Conservation (phyloP, 441 rosid species). For the Gossypium gossypioides region DNA sequence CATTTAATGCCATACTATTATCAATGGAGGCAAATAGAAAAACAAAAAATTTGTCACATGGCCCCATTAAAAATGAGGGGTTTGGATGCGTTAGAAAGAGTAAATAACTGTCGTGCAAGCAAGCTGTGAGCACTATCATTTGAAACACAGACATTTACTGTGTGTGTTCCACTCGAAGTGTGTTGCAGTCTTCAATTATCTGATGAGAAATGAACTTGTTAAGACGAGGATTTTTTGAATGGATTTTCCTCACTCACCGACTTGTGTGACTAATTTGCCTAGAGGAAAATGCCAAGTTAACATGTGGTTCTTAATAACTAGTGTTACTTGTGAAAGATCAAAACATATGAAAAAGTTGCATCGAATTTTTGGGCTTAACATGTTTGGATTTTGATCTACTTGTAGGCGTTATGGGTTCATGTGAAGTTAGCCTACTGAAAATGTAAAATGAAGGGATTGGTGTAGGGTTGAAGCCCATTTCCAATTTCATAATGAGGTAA, state of each 20-base stretch:
- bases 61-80: not conserved
- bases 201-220: not conserved
- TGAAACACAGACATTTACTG: not conserved
- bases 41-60: not conserved
- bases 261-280: not conserved
- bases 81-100: not conserved
- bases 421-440: not conserved
- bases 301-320: not conserved
- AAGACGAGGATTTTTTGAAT: not conserved
- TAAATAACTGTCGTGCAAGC: conserved; percentile 4
- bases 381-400: not conserved
- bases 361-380: not conserved
- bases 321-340: not conserved
- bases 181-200: not conserved
- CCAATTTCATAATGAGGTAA: not conserved
- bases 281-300: not conserved
- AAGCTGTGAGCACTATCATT: not conserved
- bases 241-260: not conserved
- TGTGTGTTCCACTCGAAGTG: not conserved
- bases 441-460: not conserved
- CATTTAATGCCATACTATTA: conserved; percentile 9
- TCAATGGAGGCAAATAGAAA: conserved; percentile 5
- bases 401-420: not conserved
- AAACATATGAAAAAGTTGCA: not conserved
- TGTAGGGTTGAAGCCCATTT: not conserved